Conservation (phyloP, 257 asterid genomes). For the Solanum tarapatanum region DNA sequence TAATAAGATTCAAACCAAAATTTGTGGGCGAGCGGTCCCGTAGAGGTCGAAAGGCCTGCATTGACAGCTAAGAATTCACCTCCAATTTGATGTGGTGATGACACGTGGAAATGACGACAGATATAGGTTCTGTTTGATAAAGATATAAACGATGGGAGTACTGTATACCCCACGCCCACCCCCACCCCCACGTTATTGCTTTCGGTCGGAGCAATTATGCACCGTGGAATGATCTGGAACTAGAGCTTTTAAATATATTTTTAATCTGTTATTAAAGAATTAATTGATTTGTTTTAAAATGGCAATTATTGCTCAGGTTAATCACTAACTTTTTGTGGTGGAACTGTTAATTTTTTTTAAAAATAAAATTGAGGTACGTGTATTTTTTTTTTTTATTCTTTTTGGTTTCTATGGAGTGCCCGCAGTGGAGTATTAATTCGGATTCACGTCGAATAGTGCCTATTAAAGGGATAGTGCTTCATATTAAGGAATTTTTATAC, state of each 20-base stretch:
- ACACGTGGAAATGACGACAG: slow-evolving; percentile 16
- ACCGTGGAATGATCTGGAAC: background rate
- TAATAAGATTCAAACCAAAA: background rate
- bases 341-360: background rate
- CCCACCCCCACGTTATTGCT: background rate
- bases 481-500: too few species aligned
- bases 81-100: slow-evolving; percentile 8
- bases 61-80: slow-evolving; percentile 8
- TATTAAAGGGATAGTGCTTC: too few species aligned
- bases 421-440: too few species aligned
- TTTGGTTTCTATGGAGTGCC: too few species aligned
- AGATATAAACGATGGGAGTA: background rate
- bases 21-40: background rate
- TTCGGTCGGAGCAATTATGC: background rate
- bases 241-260: background rate
- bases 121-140: slow-evolving; percentile 13
- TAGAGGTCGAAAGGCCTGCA: background rate
- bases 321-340: background rate
- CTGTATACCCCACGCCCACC: background rate
- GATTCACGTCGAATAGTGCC: too few species aligned
- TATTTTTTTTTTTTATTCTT: background rate
- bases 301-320: background rate
- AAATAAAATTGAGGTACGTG: background rate
- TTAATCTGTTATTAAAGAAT: background rate
- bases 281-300: background rate